Base-by-base conservation (phyloP, 495 filamentous ascomycete species). In the Lineolata rhizophorae region DNA sequence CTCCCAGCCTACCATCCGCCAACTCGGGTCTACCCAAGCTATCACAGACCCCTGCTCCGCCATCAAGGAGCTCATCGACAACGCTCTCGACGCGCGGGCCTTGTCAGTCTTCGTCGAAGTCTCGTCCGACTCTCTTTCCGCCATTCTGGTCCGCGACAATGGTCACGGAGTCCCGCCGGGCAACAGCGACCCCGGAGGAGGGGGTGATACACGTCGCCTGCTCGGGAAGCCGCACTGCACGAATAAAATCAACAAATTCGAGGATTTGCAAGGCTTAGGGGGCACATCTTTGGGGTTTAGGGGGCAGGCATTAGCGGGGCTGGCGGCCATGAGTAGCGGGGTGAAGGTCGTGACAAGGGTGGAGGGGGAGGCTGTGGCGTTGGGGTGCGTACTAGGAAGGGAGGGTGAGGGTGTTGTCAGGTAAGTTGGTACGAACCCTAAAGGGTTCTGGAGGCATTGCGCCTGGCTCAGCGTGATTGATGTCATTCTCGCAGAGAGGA, bases 11-110 rank as follows among this genome's bases (percentile, higher is more conserved):
- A 69, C 76, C 27, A 53, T 72, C 31, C 65, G 62, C 24, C 64
- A 67, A 22, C 67, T 94, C 31, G 72, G 76, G 32, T 78, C 82
- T 5, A 56, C 70, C 14, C 67, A 81, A 39, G 66, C 62, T 35
- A 69, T 94, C 38, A 66, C 72, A 3, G 70, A 76, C 27, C 61
- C 84, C 4, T 61, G 63, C 26, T 65, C 69, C 2, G 53, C 91
- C 11, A 64, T 91, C 32, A 97, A 97, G 49, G 87, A 97, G 46
- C 65, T 95, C 12, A 41, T 97, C 29, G 85, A 95, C 38, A 94
- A 97, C 48, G 69, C 83, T 16, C 59, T 95, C 10, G 87, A 95
- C 48, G 77, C 84, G 1, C 62, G 61, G 14, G 76, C 84, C 2
- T 70, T 72, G 1, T 65, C 66, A 0, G 55, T 94, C 22, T 61